Conservation (phyloP, 2,329 filamentous ascomycete genomes). For the Orbilia oligospora region DNA sequence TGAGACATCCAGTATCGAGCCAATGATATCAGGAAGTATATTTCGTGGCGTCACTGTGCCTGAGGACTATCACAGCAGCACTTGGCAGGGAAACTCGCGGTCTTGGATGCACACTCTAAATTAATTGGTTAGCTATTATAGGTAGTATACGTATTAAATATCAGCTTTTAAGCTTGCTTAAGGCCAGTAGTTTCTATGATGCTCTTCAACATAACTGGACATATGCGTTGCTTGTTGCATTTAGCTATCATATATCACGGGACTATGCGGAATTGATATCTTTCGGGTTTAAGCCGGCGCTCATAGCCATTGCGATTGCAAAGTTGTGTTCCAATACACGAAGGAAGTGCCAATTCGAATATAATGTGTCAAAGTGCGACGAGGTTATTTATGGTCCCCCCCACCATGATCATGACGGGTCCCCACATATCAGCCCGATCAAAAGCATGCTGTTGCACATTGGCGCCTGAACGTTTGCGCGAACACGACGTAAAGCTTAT, state of each 20-base stretch:
- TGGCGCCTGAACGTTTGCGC: slow-evolving; percentile 4
- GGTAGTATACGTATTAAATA: too few relatives aligned
- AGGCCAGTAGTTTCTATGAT: too few relatives aligned
- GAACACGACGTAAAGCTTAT: slow-evolving; percentile 2
- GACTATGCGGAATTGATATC: not conserved
- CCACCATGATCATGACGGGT: not conserved
- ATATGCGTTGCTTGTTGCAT: slow-evolving; percentile 13
- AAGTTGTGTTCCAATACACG: too few relatives aligned
- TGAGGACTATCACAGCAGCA: not conserved
- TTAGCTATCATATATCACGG: not conserved
- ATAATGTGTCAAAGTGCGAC: too few relatives aligned
- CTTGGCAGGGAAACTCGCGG: not conserved
- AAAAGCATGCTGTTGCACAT: not conserved
- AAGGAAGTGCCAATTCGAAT: not conserved
- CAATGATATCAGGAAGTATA: not conserved
- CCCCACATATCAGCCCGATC: slow-evolving; percentile 7
- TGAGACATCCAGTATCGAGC: not conserved
- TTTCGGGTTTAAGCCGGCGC: too few relatives aligned
- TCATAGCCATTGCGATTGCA: too few relatives aligned
- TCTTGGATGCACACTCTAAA: not conserved
- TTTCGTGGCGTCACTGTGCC: not conserved
- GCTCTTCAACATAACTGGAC: too few relatives aligned
- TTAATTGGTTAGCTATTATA: not conserved
- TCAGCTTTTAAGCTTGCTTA: too few relatives aligned
- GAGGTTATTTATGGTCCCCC: not conserved